Conservation (phyloP, 2,329 filamentous ascomycete species). For the Monosporascus cannonballus region DNA sequence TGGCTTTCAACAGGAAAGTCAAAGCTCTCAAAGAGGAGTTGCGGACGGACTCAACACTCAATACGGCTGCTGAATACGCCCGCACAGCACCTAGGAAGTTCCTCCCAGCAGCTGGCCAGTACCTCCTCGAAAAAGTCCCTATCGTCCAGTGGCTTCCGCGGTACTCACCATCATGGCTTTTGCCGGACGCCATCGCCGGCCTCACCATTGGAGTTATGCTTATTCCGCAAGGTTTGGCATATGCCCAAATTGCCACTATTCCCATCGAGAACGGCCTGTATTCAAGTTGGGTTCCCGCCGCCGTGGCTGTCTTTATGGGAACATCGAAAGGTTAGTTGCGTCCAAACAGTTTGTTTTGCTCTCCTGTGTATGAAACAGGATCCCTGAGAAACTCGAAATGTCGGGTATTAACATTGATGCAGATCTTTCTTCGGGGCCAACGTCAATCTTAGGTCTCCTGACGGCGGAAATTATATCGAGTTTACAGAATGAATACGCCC, state of each 20-base stretch:
- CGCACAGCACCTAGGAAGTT: constrained; percentile 28
- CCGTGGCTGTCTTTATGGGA: constrained; percentile 53
- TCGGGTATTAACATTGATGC: background rate
- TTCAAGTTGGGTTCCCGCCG: constrained; percentile 52
- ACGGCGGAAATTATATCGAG: constrained; percentile 55
- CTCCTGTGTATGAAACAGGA: background rate
- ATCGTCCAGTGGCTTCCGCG: constrained; percentile 57
- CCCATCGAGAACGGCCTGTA: constrained; percentile 55
- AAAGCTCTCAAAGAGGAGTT: constrained; percentile 25
- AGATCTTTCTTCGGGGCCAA: constrained; percentile 59
- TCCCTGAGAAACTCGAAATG: no score
- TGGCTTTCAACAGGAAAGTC: constrained; percentile 7
- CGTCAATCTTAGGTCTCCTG: constrained; percentile 57
- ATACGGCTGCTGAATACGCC: constrained; percentile 25
- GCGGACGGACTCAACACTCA: constrained; percentile 32
- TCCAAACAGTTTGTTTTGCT: background rate
- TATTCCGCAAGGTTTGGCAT: constrained; percentile 56
- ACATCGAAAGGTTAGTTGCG: constrained; percentile 49
- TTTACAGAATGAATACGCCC: constrained; percentile 43
- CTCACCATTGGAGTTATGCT: constrained; percentile 54
- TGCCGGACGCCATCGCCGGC: constrained; percentile 57
- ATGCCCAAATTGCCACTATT: constrained; percentile 56
- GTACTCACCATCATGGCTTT: constrained; percentile 55
- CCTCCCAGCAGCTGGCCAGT: constrained; percentile 47
- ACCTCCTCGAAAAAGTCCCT: constrained; percentile 54